phyloP scores from a whole-genome alignment of 225 moss, liverwort and hornwort genomes.

The Polytrichum commune region DNA sequence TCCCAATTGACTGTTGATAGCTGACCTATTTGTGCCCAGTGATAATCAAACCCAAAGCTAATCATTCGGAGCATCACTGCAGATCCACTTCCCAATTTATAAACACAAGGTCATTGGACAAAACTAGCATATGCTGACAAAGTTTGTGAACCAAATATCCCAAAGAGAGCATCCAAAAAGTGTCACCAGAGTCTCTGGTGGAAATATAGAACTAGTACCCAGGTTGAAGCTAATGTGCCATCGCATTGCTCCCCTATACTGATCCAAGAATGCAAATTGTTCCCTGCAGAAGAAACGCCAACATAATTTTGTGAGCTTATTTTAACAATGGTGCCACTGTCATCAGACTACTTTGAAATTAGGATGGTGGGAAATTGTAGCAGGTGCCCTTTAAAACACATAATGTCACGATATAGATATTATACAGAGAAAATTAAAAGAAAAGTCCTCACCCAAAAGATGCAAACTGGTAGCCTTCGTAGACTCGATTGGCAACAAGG shows the following conservation, averaged over 20 bases:
- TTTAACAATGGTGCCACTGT: too few species aligned
- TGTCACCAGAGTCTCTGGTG: background rate
- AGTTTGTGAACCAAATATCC: too few species aligned
- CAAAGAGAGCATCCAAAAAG: too few species aligned
- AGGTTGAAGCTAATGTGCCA: slow-evolving; percentile 98
- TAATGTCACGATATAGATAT: too few species aligned
- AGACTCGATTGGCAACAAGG: slow-evolving; percentile 65
- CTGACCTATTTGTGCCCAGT: slow-evolving; percentile 71
- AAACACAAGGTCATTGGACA: too few species aligned
- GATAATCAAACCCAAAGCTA: slow-evolving; percentile 90
- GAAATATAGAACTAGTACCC: slow-evolving; percentile 36
- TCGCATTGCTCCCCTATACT: slow-evolving; percentile 73
- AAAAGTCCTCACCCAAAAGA: slow-evolving; percentile 57
- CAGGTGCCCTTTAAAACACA: too few species aligned
- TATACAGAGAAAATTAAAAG: too few species aligned
- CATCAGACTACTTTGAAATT: too few species aligned
- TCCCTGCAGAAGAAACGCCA: slow-evolving; percentile 45
- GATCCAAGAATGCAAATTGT: slow-evolving; percentile 74
- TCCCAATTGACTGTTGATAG: slow-evolving; percentile 88
- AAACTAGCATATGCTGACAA: too few species aligned
- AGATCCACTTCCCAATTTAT: slow-evolving; percentile 13
- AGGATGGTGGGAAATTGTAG: too few species aligned
- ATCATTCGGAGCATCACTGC: slow-evolving; percentile 98
- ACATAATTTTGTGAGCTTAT: background rate
- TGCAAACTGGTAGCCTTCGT: slow-evolving; percentile 45